Conservation (phyloP, 805 yeast genomes). For the Saccharomyces kudriavzevii region DNA sequence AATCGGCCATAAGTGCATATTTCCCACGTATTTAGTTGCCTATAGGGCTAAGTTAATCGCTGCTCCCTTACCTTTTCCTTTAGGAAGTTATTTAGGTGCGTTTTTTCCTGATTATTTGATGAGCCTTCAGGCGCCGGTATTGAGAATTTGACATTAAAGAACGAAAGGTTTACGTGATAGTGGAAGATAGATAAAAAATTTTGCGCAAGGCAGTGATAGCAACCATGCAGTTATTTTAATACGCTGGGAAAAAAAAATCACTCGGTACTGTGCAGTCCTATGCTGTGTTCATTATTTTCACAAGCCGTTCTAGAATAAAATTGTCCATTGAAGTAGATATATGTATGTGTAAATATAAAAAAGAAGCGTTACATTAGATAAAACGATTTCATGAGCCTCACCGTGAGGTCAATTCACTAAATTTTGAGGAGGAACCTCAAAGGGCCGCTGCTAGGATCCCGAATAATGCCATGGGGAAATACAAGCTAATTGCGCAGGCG, state of each 20-base stretch:
- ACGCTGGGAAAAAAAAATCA: neutral
- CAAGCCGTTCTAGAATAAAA: neutral
- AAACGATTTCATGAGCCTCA: neutral
- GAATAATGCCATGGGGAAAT: neutral
- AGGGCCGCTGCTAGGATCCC: neutral
- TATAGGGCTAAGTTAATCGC: neutral
- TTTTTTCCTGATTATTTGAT: neutral
- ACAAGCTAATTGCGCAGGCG: neutral
- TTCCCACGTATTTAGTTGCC: neutral
- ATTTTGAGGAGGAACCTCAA: neutral
- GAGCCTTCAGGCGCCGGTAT: neutral
- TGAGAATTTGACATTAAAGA: neutral
- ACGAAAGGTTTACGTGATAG: neutral
- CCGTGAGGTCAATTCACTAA: neutral
- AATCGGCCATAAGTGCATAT: constrained; percentile 25
- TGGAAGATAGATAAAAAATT: neutral
- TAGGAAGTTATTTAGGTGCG: neutral
- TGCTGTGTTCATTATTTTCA: neutral
- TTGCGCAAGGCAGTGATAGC: neutral
- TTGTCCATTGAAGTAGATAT: neutral
- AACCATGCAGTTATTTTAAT: neutral
- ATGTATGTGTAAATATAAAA: neutral
- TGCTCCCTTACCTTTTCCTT: neutral
- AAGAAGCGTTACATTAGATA: neutral
- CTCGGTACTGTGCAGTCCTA: neutral